Evolutionary conservation across 768 basidiomycete species (phyloP).

Genomic region (Gymnopilus junonius): DNA sequence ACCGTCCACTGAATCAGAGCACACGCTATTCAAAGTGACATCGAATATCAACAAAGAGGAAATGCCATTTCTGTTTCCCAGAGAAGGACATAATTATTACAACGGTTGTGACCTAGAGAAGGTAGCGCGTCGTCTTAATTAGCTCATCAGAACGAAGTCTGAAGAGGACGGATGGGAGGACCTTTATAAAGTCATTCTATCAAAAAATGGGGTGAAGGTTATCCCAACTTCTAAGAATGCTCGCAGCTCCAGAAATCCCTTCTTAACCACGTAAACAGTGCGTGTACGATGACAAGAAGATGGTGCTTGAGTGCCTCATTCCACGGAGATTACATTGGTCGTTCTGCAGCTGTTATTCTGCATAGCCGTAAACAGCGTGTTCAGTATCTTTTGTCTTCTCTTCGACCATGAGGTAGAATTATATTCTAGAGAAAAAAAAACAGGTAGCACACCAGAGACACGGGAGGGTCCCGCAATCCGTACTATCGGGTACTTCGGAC

Average conservation of each 20-base stretch:
- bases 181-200: slow-evolving; percentile 35
- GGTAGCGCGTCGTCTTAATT: slow-evolving; percentile 43
- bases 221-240: slow-evolving; percentile 1
- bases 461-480: background rate
- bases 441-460: background rate
- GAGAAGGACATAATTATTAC: slow-evolving; percentile 70
- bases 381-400: background rate
- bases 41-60: slow-evolving; percentile 20
- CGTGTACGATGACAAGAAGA: background rate
- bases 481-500: background rate
- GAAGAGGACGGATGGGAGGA: slow-evolving; percentile 47
- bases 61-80: slow-evolving; percentile 39
- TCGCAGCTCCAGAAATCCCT: background rate
- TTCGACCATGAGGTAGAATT: background rate
- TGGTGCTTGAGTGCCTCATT: background rate
- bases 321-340: slow-evolving; percentile 4
- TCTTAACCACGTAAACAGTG: background rate
- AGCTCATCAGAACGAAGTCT: slow-evolving; percentile 43
- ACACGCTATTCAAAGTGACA: slow-evolving; percentile 46
- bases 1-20: slow-evolving; percentile 49
- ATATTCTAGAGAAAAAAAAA: background rate
- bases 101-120: slow-evolving; percentile 57
- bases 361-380: background rate
- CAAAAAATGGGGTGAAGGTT: background rate
- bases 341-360: background rate